phyloP scores from a whole-genome alignment of 2,329 filamentous ascomycete species.

The Sordariomycetes sp. region DNA sequence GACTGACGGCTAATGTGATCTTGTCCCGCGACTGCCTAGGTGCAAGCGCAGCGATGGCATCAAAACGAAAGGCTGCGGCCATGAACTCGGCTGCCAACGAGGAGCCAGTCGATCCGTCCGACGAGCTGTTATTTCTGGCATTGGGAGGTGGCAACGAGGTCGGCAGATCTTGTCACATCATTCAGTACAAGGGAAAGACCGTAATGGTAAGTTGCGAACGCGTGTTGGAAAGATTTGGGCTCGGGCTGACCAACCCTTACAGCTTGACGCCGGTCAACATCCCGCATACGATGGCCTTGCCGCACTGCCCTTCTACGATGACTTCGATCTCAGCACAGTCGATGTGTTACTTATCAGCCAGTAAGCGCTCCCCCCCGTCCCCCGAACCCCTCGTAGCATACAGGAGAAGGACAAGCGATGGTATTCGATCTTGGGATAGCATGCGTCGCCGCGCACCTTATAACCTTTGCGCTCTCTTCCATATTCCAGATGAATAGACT shows the following conservation, averaged over 20 bases:
- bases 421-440: background rate
- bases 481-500: slow-evolving; percentile 25
- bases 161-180: slow-evolving; percentile 91
- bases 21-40: background rate
- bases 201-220: slow-evolving; percentile 66
- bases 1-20: slow-evolving; percentile 2
- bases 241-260: slow-evolving; percentile 2
- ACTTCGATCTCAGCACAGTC: slow-evolving; percentile 95
- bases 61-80: slow-evolving; percentile 79
- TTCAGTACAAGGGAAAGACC: slow-evolving; percentile 98
- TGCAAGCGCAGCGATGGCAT: slow-evolving; percentile 54
- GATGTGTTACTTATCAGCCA: slow-evolving; percentile 97
- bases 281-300: slow-evolving; percentile 92
- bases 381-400: slow-evolving; percentile 13
- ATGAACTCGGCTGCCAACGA: slow-evolving; percentile 61
- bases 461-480: too few relatives aligned
- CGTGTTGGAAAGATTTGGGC: background rate
- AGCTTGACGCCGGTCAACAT: slow-evolving; percentile 97
- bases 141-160: slow-evolving; percentile 96
- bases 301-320: slow-evolving; percentile 92
- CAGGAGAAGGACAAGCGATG: too few relatives aligned
- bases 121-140: slow-evolving; percentile 90
- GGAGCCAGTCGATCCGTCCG: slow-evolving; percentile 83
- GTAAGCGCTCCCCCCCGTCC: slow-evolving; percentile 51
- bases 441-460: background rate